Conservation (phyloP, 176 grass and related monocot species). For the Triticum timopheevii region DNA sequence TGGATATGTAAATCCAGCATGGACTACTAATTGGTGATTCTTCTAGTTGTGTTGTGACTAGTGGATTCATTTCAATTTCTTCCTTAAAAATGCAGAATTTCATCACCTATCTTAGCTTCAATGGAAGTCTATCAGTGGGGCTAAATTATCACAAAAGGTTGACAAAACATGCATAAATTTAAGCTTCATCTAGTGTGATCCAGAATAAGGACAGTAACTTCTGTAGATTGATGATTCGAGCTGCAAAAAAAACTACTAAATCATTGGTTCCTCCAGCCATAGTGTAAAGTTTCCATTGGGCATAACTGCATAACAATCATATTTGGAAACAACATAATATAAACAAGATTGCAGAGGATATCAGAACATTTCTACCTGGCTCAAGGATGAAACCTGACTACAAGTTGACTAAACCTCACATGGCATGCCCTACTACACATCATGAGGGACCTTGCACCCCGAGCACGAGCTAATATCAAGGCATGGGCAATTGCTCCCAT, state of each 20-base stretch:
- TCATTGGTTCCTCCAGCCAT: background rate
- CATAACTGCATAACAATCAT: background rate
- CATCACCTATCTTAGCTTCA: background rate
- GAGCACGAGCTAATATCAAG: background rate
- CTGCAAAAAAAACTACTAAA: background rate
- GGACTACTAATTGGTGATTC: background rate
- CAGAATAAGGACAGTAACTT: background rate
- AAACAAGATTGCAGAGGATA: background rate
- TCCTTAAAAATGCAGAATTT: background rate
- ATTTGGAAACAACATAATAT: background rate
- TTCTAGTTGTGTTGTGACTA: background rate
- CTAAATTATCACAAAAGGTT: background rate
- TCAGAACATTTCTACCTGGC: background rate
- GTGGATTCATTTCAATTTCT: no score
- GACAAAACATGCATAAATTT: background rate
- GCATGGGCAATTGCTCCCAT: background rate
- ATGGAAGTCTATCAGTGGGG: background rate
- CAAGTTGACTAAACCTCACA: background rate
- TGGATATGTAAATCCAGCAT: background rate
- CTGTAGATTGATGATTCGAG: background rate
- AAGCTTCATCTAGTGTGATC: background rate
- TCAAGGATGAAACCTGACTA: background rate
- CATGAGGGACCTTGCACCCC: background rate
- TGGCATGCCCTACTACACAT: background rate
- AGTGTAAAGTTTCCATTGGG: background rate